Base-by-base conservation (phyloP, 768 basidiomycete species). In the Tulasnella sp. region DNA sequence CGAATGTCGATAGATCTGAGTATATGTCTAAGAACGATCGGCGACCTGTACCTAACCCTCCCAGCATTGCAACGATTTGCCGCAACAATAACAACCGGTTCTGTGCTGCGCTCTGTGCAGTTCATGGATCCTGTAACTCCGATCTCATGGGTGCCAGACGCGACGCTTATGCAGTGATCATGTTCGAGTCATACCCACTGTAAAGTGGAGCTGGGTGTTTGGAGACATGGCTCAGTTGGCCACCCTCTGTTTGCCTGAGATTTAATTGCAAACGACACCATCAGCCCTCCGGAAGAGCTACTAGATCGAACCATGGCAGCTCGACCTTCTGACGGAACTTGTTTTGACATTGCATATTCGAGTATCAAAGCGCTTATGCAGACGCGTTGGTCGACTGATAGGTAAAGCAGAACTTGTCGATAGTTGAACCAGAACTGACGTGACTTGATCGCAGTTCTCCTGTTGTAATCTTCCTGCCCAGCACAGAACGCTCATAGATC, bases 51-150 rank as follows among this genome's bases (percentile, higher is more conserved):
- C 63, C 65, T 0, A 70, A 73, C 49, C 74, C 76, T 1, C 78
- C 79, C 34, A 69, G 60, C 2, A 70, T 73, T 3, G 60, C 66
- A n/a, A 65, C 65, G 31, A 80, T 81, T 41, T 53, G 62, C 8
- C 65, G 65, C 8, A 62, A 53, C 0, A 67, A 70, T 29, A 66
- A 79, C 60, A 78, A 83, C 62, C 69, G 81, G 27, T 73, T 80
- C 21, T 82, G 81, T 0, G 80, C 81, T 1, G 82, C 81, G 0
- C 78, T 77, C 42, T 78, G 80, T 0, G 76, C 81, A 0, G 63
- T 83, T 7, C 66, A 80, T 55, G 70, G 70, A n/a, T 83, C 84
- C 65, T 82, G 82, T 2, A 69, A 73, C 12, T 21, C 29, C 3
- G 17, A 5, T 19, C 10, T 8, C 1, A 48, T 54, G 10, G 38